A percentile compares a stretch with the other conserved stretches of the same genome.
These are phyloP conservation scores for Schizophyllum commune DNA, from an alignment of 1,284 basidiomycete genomes.

Conservation along the genomic window DNA sequence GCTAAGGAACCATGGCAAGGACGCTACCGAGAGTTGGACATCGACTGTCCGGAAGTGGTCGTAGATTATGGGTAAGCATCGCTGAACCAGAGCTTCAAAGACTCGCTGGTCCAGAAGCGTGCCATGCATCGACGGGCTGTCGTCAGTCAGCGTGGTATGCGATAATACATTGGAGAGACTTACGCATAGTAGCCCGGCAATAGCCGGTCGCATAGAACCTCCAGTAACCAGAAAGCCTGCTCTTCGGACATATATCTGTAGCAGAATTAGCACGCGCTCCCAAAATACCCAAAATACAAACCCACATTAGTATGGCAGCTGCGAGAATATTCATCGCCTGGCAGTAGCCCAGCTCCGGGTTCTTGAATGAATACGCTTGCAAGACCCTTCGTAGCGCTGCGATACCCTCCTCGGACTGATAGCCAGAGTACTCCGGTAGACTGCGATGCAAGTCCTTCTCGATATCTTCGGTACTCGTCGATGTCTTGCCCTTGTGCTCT, in stretches of 20 bases:
- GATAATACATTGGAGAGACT: constrained; percentile 17
- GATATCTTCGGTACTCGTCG: constrained; percentile 94
- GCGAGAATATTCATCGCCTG: constrained; percentile 93
- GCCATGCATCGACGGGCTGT: constrained; percentile 95
- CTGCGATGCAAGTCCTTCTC: constrained; percentile 97
- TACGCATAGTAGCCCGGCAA: constrained; percentile 97
- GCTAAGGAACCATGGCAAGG: constrained; percentile 96
- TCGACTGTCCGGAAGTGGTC: constrained; percentile 91
- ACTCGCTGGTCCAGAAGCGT: constrained; percentile 97
- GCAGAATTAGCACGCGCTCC: constrained; percentile 11
- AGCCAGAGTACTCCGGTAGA: constrained; percentile 91
- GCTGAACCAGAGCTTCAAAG: constrained; percentile 93
- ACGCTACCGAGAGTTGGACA: constrained; percentile 95
- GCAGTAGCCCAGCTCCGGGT: constrained; percentile 89
- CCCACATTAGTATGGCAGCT: constrained; percentile 85
- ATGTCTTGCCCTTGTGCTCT: constrained; percentile 75
- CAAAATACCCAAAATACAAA: constrained; percentile 5
- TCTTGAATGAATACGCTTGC: constrained; percentile 96
- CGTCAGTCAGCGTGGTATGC: constrained; percentile 4
- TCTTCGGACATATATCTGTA: constrained; percentile 96
- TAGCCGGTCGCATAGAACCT: constrained; percentile 91
- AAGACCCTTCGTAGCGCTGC: constrained; percentile 81
- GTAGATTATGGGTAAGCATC: constrained; percentile 86
- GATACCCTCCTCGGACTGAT: constrained; percentile 86
- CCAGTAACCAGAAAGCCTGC: constrained; percentile 96